These are phyloP conservation scores for Prunus fruticosa DNA, from an alignment of 306 rosid species.

Conservation along the genomic window DNA sequence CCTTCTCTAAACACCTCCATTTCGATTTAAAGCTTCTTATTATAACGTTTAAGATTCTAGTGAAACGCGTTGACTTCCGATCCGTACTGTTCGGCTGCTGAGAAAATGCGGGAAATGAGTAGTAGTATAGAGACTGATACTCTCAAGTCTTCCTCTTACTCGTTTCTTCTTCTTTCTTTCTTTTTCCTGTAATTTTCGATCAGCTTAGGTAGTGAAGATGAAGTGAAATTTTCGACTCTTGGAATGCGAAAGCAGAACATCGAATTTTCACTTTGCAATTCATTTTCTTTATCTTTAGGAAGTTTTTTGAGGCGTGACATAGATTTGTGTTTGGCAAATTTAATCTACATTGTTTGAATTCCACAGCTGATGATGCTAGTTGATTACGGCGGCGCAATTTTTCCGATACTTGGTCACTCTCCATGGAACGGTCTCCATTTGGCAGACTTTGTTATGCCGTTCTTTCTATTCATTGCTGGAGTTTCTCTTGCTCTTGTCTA, in stretches of 20 bases:
- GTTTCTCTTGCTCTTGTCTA: slow-evolving; percentile 69
- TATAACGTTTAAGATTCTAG: background rate
- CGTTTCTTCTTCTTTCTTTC: background rate
- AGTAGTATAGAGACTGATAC: background rate
- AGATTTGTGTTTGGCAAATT: too few species aligned
- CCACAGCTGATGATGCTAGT: slow-evolving; percentile 81
- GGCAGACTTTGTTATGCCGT: slow-evolving; percentile 91
- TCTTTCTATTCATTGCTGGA: slow-evolving; percentile 81
- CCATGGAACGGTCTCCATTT: slow-evolving; percentile 82
- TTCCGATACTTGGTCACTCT: slow-evolving; percentile 71
- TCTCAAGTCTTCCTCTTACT: background rate
- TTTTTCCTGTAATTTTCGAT: background rate
- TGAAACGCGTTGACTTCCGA: slow-evolving; percentile 17
- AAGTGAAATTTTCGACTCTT: background rate
- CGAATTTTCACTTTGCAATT: background rate
- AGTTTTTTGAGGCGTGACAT: background rate
- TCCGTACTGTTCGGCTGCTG: slow-evolving; percentile 5
- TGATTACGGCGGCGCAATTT: slow-evolving; percentile 66
- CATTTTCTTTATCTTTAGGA: background rate
- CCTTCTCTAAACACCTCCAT: background rate
- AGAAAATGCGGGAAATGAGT: slow-evolving; percentile 3
- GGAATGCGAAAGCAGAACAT: background rate
- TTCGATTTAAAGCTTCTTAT: background rate
- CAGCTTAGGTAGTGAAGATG: background rate
- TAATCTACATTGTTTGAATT: background rate